phyloP scores from a whole-genome alignment of 2,329 filamentous ascomycete genomes.

The Penicillium sp. region DNA sequence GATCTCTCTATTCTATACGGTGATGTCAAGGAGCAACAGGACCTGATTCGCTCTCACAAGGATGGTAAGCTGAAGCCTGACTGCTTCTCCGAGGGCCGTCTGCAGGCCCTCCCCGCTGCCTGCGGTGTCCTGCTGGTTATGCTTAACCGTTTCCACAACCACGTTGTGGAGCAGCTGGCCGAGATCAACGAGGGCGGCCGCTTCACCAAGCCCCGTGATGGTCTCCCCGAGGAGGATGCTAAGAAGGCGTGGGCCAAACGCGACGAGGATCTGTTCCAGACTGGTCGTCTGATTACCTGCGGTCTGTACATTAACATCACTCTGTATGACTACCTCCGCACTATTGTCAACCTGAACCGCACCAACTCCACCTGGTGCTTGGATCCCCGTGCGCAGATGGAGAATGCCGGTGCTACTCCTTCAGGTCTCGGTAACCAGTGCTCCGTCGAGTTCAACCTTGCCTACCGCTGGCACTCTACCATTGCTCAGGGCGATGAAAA shows the following conservation, averaged over 20 bases:
- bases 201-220: constrained; percentile 69
- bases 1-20: constrained; percentile 76
- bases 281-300: constrained; percentile 72
- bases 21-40: constrained; percentile 59
- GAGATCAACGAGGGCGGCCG: constrained; percentile 84
- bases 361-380: constrained; percentile 80
- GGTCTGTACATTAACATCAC: constrained; percentile 82
- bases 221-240: constrained; percentile 58
- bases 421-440: constrained; percentile 81
- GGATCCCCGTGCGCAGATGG: constrained; percentile 75
- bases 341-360: constrained; percentile 74
- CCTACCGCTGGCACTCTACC: constrained; percentile 86
- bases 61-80: constrained; percentile 76
- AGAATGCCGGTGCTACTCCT: constrained; percentile 64
- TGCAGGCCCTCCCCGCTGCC: constrained; percentile 74
- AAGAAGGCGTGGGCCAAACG: constrained; percentile 67
- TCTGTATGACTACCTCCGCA: constrained; percentile 77
- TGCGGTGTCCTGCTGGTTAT: constrained; percentile 75
- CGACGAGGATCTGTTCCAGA: constrained; percentile 81
- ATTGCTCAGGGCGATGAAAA: constrained; percentile 77
- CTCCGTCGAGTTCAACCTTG: constrained; percentile 86
- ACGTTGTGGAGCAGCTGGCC: constrained; percentile 78
- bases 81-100: constrained; percentile 71
- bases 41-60: constrained; percentile 65
- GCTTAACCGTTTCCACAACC: constrained; percentile 81